These are phyloP conservation scores for Phytophthora europaea DNA, from an alignment of 352 stramenopile species.

Conservation along the genomic window DNA sequence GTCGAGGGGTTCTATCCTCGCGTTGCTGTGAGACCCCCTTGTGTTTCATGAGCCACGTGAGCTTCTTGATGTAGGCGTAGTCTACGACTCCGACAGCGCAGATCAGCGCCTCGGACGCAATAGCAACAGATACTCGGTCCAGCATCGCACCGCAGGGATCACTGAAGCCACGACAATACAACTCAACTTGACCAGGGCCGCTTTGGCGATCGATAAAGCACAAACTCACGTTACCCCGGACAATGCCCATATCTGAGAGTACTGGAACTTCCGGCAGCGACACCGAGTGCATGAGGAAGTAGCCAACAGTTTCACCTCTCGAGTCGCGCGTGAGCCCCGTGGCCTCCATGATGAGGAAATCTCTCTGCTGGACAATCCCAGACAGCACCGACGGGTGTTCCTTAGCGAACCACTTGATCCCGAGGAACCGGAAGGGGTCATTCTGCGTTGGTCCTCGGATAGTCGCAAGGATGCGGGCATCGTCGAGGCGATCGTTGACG, in stretches of 20 bases:
- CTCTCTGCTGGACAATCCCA: neutral
- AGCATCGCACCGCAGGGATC: neutral
- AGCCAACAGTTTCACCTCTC: neutral
- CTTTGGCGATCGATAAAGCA: neutral
- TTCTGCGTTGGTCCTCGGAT: neutral
- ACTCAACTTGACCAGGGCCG: neutral
- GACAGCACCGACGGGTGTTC: neutral
- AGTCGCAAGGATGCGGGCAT: neutral
- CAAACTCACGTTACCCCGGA: neutral
- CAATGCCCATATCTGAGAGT: neutral
- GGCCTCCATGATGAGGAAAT: neutral
- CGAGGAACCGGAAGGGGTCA: neutral
- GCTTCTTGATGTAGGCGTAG: constrained; percentile 43
- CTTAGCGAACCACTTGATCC: neutral
- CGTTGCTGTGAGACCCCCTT: constrained; percentile 16
- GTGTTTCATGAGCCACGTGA: constrained; percentile 57
- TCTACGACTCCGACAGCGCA: neutral
- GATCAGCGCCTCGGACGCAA: constrained; percentile 1
- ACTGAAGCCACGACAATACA: neutral
- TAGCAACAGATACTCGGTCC: neutral
- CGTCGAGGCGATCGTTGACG: neutral
- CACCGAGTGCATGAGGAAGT: constrained; percentile 5
- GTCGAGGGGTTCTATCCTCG: neutral
- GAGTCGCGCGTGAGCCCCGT: neutral
- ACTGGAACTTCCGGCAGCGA: neutral